Evolutionary conservation across 768 basidiomycete species (phyloP), one percentile per base, ranked within the genome.

Genomic region (Pisolithus albus): DNA sequence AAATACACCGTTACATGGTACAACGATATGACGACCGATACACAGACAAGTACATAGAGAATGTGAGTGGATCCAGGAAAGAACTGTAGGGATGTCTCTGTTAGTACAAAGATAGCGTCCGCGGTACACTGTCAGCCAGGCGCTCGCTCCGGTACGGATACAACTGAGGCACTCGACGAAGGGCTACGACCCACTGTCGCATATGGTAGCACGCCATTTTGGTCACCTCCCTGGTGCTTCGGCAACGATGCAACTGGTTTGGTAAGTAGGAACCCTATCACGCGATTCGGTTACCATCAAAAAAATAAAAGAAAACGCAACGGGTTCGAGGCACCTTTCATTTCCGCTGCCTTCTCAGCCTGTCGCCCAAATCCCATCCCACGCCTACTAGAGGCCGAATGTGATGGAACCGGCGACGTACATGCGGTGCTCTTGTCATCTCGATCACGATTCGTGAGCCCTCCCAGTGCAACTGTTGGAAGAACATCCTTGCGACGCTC

Each of bases 331-430:
- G 19, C 48, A 67, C 88, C 88, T 60, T 76, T 79, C 46, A 85
- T 70, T 4, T 75, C 84, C 5, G 88, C 88, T 38, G 76, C 75
- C 70, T 86, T 90, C 74, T 91, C 86, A 19, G 79, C 89, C 62
- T 89, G 87, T 47, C 80, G 75, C 16, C 90, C 91, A 59, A 92
- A 93, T 1, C 91, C 90, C 63, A 80, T 77, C 4, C 81, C 80
- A 49, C 68, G 65, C 62, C 72, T 75, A 51, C 52, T 38, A 30
- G 63, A 57, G 15, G 70, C 19, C 15, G 26, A 34, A 10, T 46
- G 9, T n/a, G 43, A 51, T 15, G 26, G 32, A 8, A 26, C n/a
- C 4, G 38, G 44, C 23, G 56, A 46, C 44, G 46, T 48, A 58
- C 45, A n/a, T n/a, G 51, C 47, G 32, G 42, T 8, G 19, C 50